Evolutionary conservation across 2,329 filamentous ascomycete species (phyloP), one percentile per base, ranked within the genome.

Genomic region (Ophiostoma populinum): DNA sequence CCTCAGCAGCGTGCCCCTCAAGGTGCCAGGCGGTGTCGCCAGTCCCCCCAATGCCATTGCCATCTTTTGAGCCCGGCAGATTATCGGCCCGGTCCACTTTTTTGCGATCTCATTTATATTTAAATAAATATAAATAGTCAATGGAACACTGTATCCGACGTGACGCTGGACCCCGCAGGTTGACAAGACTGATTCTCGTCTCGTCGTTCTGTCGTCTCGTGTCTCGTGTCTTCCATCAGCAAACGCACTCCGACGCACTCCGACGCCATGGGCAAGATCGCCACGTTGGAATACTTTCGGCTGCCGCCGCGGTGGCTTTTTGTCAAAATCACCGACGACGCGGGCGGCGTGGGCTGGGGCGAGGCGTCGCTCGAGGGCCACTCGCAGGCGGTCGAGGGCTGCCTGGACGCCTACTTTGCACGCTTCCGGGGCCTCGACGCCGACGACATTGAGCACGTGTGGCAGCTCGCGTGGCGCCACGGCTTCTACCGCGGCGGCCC

Each of bases 401-500:
- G 67, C 32, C 53, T 79, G 20, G 64, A 76, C 47, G 71, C 69
- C 30, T 68, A 72, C 50, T 64, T 59, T 35, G 59, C 61, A 31
- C 56, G 69, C 22, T 65, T 73, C 42, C 51, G 63, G 15, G 73
- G 72, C 6, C 61, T 68, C 43, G 72, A 78, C 47, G 74, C 74
- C 30, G 69, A 77, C 49, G 66, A 77, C 40, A 80, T 80, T 42
- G 75, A 80, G 48, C 70, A 79, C 48, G 70, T 80, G 38, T 80
- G 75, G 75, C 74, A 78, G 50, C 62, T 62, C 45, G 62, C 65
- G 32, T 79, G 70, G 65, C 62, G 75, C 33, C 51, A 63, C 13
- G 69, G 69, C 15, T 80, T 80, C 56, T 80, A 80, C 53, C 64
- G 75, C 26, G 75, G 75, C 12, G 75, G 75, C 0, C 70, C 75